Conservation (phyloP, 139 green algal species). For the Medakamo hakoo region DNA sequence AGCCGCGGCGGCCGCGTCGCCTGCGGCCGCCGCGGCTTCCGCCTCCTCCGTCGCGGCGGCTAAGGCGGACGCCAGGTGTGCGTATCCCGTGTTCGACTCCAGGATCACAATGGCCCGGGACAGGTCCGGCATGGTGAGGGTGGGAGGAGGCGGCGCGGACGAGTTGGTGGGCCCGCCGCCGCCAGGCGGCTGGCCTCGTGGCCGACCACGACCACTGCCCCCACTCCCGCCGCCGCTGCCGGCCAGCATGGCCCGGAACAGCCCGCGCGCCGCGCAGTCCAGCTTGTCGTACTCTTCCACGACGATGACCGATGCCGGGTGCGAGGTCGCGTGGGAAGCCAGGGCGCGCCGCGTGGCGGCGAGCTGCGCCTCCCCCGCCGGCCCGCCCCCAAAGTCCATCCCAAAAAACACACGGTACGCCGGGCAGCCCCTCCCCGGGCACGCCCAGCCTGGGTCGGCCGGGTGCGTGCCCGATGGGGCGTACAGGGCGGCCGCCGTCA, state of each 20-base stretch:
- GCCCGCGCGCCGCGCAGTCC: constrained; percentile 45
- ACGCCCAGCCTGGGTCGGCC: constrained; percentile 8
- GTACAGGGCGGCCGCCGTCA: constrained; percentile 64
- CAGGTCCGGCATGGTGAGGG: neutral
- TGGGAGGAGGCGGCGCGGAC: neutral
- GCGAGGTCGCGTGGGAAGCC: neutral
- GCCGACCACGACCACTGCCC: too few species aligned
- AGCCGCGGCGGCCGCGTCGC: neutral
- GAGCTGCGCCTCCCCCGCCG: neutral
- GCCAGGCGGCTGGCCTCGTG: too few species aligned
- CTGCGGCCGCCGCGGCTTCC: neutral
- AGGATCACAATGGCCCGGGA: constrained; percentile 62
- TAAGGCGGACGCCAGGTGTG: too few species aligned
- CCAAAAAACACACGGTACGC: constrained; percentile 48
- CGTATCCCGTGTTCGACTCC: constrained; percentile 74
- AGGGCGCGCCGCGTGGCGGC: neutral
- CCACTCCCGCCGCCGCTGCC: neutral
- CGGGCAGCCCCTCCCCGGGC: constrained; percentile 40
- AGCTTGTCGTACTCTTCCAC: constrained; percentile 96
- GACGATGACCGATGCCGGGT: constrained; percentile 41
- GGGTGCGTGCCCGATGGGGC: neutral
- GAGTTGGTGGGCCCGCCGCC: too few species aligned
- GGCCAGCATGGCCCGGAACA: constrained; percentile 24
- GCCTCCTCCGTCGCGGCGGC: too few species aligned
- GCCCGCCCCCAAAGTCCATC: neutral